These are phyloP conservation scores for Psophocarpus tetragonolobus DNA, from an alignment of 306 rosid genomes.

Conservation along the genomic window DNA sequence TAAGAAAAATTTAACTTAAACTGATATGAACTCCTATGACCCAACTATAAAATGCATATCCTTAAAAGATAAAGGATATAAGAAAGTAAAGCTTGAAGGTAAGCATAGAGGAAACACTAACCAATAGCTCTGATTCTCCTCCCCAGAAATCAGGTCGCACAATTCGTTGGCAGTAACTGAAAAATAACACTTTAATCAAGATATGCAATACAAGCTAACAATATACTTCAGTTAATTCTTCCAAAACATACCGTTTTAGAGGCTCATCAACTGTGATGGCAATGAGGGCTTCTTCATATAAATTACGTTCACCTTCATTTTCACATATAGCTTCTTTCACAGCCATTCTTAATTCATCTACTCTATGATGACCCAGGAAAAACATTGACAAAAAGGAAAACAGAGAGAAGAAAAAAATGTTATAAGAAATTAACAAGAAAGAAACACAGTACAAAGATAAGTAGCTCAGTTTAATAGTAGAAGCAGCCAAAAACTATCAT, in stretches of 20 bases:
- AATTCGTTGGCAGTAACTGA: slow-evolving; percentile 89
- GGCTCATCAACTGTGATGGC: slow-evolving; percentile 91
- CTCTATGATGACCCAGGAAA: slow-evolving; percentile 17
- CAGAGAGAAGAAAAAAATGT: neutral
- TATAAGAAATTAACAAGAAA: slow-evolving; percentile 1
- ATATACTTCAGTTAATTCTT: slow-evolving; percentile 15
- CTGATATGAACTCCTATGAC: neutral
- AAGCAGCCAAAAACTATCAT: slow-evolving; percentile 23
- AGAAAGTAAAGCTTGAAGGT: neutral
- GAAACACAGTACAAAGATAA: neutral
- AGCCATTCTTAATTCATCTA: slow-evolving; percentile 91
- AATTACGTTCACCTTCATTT: slow-evolving; percentile 55
- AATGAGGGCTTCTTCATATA: slow-evolving; percentile 76
- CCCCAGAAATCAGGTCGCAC: slow-evolving; percentile 90
- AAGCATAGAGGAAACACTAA: slow-evolving; percentile 42
- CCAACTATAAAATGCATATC: neutral
- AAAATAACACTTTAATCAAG: slow-evolving; percentile 27
- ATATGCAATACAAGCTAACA: neutral
- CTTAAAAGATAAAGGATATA: neutral
- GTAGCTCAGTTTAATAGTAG: slow-evolving; percentile 11
- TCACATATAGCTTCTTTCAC: slow-evolving; percentile 87
- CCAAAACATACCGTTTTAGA: slow-evolving; percentile 60
- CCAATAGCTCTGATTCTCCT: slow-evolving; percentile 96
- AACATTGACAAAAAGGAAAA: slow-evolving; percentile 1
- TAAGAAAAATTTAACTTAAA: neutral